phyloP scores from a whole-genome alignment of 202 grass and related monocot species.

The Bolboschoenoplectus hybrid region DNA sequence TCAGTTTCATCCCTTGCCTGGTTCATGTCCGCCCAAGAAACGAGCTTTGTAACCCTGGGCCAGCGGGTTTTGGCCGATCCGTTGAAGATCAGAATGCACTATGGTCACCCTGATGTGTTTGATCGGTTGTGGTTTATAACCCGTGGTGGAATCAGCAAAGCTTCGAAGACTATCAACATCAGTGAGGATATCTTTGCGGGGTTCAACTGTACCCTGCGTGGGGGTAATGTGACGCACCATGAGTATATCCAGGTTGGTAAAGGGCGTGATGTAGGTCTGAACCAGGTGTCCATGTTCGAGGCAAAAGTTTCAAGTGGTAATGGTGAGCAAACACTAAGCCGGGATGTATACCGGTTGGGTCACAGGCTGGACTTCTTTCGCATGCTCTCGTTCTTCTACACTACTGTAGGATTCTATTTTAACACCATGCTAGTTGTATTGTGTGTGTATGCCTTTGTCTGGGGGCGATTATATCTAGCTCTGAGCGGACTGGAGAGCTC shows the following conservation, averaged over 20 bases:
- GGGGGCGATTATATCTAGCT: slow-evolving; percentile 90
- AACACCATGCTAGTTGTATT: slow-evolving; percentile 96
- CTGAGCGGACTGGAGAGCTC: slow-evolving; percentile 82
- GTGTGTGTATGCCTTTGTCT: slow-evolving; percentile 91
- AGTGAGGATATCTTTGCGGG: slow-evolving; percentile 98
- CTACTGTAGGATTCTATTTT: slow-evolving; percentile 93
- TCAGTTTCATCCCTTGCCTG: slow-evolving; percentile 94
- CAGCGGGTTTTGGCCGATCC: slow-evolving; percentile 88
- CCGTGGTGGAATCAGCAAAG: slow-evolving; percentile 90
- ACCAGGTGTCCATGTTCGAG: slow-evolving; percentile 98
- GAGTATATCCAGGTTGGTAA: slow-evolving; percentile 98
- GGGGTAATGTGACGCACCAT: slow-evolving; percentile 95
- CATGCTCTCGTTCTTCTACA: slow-evolving; percentile 97
- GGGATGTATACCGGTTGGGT: slow-evolving; percentile 93
- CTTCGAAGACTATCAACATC: slow-evolving; percentile 85
- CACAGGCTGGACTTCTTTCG: slow-evolving; percentile 94
- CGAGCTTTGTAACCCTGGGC: slow-evolving; percentile 92
- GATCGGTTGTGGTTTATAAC: slow-evolving; percentile 88
- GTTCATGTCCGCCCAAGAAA: slow-evolving; percentile 99
- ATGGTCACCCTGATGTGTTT: slow-evolving; percentile 97
- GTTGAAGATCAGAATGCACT: slow-evolving; percentile 96
- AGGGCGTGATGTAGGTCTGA: slow-evolving; percentile 90
- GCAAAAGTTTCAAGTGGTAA: slow-evolving; percentile 95
- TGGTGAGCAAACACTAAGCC: slow-evolving; percentile 91
- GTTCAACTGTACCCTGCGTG: slow-evolving; percentile 92